Base-by-base conservation (phyloP, 768 basidiomycete genomes). In the Boletus barrowsii region DNA sequence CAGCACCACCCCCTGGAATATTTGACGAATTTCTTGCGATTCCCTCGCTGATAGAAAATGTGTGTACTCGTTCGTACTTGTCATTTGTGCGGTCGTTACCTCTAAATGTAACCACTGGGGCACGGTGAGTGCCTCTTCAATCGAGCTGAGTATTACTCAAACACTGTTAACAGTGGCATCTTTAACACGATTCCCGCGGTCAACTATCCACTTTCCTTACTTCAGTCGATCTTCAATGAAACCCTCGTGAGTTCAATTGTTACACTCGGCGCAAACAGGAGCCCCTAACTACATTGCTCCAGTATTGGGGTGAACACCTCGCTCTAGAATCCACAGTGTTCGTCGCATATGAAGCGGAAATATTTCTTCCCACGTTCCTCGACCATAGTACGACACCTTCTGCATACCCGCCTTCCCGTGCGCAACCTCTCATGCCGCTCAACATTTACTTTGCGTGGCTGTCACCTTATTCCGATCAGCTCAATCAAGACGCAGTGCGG, bases 391-490 rank as follows among this genome's bases (percentile, higher is more conserved):
- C 62, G 42, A 63, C 62, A 5, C 32, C 68, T 0, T 72, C 76
- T 11, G 81, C 80, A 3, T 83, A 75, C 62, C 81, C 80, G 6
- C 75, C 76, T 6, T 51, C 53, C 18, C 76, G 80, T 36, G 43
- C 61, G 2, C 60, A 53, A 6, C 64, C 62, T 18, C 67, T 75
- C 51, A 64, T 74, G 6, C 80, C 80, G 2, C 66, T 79, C 42
- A 76, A 79, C 68, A 72, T 76, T 2, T 83, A 79, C 76, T 37
- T n/a, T 37, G 42, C 33, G 10, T 61, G 54, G 46, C 9, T 39
- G 13, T 17, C 11, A 1, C 20, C 36, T 1, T 24, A 30, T 3
- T 24, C n/a, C 3, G 51, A 56, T 17, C 32, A 59, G 1, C 5
- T 2, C 1, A 26, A 81, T 55, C 67, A 77, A 8, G 56, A 72